Evolutionary conservation across 345 rosid species (phyloP).

Genomic region (Citrus mangshanensis): DNA sequence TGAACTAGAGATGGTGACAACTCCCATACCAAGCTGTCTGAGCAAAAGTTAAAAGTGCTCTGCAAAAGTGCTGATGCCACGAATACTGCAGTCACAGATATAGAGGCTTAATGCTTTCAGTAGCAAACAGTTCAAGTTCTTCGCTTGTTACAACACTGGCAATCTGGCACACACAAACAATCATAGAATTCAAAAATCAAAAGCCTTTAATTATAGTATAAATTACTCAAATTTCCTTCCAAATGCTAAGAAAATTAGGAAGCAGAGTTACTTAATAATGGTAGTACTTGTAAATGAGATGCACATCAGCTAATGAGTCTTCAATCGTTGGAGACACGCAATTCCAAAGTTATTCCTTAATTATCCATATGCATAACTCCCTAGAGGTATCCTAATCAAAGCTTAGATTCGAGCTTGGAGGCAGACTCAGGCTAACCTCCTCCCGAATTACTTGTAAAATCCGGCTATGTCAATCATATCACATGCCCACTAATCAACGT

Average conservation of each 20-base stretch:
- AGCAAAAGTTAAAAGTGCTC: background rate
- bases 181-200: background rate
- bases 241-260: background rate
- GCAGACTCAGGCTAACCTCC: background rate
- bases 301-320: too few species aligned
- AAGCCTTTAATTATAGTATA: background rate
- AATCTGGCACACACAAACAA: background rate
- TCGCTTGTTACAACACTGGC: background rate
- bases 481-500: too few species aligned
- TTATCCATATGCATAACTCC: background rate
- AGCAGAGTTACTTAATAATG: background rate
- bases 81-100: slow-evolving; percentile 21
- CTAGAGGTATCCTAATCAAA: background rate
- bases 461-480: background rate
- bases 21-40: slow-evolving; percentile 65
- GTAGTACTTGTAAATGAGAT: background rate
- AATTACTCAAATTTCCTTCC: background rate
- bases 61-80: slow-evolving; percentile 6
- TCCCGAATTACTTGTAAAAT: background rate
- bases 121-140: slow-evolving; percentile 9
- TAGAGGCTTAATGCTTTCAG: background rate
- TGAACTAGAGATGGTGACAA: slow-evolving; percentile 78
- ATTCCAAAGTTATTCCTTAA: too few species aligned
- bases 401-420: background rate
- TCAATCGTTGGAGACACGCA: too few species aligned